Evolutionary conservation across 805 yeast species (phyloP).

Genomic region (Ogataea zsoltii): DNA sequence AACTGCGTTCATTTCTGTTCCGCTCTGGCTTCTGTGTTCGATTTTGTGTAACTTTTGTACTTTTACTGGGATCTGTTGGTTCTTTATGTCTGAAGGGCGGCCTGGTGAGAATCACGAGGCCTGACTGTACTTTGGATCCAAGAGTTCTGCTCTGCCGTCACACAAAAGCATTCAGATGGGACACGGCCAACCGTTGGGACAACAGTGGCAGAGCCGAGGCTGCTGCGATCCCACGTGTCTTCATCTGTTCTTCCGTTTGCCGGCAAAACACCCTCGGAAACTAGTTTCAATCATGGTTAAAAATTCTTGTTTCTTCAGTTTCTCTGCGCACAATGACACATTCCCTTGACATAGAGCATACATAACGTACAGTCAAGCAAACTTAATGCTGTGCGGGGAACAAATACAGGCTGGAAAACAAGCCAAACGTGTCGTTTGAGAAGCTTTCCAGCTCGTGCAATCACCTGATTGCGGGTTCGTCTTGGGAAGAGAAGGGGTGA

Average conservation of each 20-base stretch:
- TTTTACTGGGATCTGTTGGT: not conserved
- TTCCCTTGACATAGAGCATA: conserved; percentile 22
- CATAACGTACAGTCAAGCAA: conserved; percentile 19
- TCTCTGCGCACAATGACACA: conserved; percentile 35
- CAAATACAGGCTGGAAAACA: not conserved
- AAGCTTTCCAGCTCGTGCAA: not conserved
- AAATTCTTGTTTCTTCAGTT: not conserved
- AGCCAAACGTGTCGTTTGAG: no score
- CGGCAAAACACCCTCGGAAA: no score
- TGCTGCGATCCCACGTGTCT: not conserved
- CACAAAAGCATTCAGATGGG: no score
- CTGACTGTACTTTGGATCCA: not conserved
- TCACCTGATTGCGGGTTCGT: conserved; percentile 1
- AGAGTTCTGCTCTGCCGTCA: not conserved
- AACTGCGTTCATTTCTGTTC: not conserved
- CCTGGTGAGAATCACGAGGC: conserved; percentile 14
- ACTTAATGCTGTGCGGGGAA: conserved; percentile 31
- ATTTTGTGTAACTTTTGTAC: conserved; percentile 6
- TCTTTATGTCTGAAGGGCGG: conserved; percentile 9
- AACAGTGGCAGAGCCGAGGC: not conserved
- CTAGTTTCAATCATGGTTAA: not conserved
- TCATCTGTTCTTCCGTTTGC: not conserved
- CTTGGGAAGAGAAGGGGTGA: no score
- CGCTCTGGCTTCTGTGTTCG: not conserved
- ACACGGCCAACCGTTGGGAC: conserved; percentile 3